Evolutionary conservation across 2,329 filamentous ascomycete species (phyloP), one percentile per base, ranked within the genome.

Genomic region (Nothophaeocryptopus gaeumannii): DNA sequence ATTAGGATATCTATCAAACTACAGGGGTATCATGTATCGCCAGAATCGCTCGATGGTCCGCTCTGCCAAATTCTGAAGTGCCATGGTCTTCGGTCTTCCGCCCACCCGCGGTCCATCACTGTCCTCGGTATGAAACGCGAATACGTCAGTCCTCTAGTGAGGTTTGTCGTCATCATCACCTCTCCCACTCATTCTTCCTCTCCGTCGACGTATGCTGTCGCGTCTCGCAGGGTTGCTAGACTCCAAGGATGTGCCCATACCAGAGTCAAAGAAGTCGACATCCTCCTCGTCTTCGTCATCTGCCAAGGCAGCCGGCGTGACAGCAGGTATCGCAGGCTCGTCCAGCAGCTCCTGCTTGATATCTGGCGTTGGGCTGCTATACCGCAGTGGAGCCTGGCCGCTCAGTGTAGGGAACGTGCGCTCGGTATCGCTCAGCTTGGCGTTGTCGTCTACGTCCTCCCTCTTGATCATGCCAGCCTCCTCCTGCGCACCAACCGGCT

Each of bases 211-310:
- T 43, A 67, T 56, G 37, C 65, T 67, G 12, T 65, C 63, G 26
- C 57, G 50, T 45, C 63, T 51, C 11, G 56, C 54, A 5, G 58
- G 55, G n/a, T 64, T 53, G 20, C 50, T 60, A 47, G 71, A 72
- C 58, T 77, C 74, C 59, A 77, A 56, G 50, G 74, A 76, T 5
- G 75, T 78, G 0, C 75, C 75, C 42, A 78, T 64, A 1, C 75
- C 75, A 2, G 72, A 75, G 54, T 78, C 72, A 1, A 74, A 55
- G 35, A 77, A 64, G 39, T 60, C 58, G 70, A 73, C 70, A 26
- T 74, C 68, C 39, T 71, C 71, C 35, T 72, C 73, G 43, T 74
- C 72, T 16, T 75, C 72, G 36, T 72, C 71, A 29, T 71, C 73
- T 0, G 64, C 67, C 35, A 66, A 64, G 2, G 51, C 48, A 30